A percentile compares a stretch with the other conserved stretches of the same genome.
Evolutionary conservation across 352 stramenopile genomes (phyloP).

Genomic region (Hyaloperonospora arabidopsidis): DNA sequence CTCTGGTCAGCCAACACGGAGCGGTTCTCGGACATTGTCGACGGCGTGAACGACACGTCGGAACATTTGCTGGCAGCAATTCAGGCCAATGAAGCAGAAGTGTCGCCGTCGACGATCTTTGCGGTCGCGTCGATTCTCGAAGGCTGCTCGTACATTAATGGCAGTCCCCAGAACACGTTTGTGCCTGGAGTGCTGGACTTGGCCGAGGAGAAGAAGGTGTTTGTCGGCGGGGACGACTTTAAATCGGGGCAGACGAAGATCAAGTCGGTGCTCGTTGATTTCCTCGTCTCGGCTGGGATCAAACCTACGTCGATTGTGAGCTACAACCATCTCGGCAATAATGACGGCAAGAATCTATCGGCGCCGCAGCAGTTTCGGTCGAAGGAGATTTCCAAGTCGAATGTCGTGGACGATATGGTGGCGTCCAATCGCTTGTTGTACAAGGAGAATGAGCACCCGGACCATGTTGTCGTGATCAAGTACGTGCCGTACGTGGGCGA

Average conservation of each 20-base stretch:
- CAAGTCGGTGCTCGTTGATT: constrained; percentile 99
- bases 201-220: constrained; percentile 90
- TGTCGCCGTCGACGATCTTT: constrained; percentile 97
- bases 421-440: constrained; percentile 96
- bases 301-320: constrained; percentile 98
- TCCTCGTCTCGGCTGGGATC: constrained; percentile 97
- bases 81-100: constrained; percentile 89
- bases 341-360: constrained; percentile 99
- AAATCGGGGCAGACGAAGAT: constrained; percentile 99
- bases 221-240: constrained; percentile 98
- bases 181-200: constrained; percentile 96
- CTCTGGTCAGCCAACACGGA: constrained; percentile 99
- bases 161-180: constrained; percentile 98
- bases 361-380: constrained; percentile 98
- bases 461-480: constrained; percentile 99
- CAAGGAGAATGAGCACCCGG: constrained; percentile 96
- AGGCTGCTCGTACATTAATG: constrained; percentile 99
- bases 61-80: constrained; percentile 96
- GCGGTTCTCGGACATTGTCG: constrained; percentile 95
- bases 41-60: constrained; percentile 97
- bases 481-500: constrained; percentile 99
- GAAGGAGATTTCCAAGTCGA: constrained; percentile 99
- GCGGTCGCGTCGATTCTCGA: constrained; percentile 97
- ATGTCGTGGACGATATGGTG: constrained; percentile 99
- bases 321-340: constrained; percentile 99